Conservation (phyloP, 805 yeast genomes). For the Starmera dryadoides region DNA sequence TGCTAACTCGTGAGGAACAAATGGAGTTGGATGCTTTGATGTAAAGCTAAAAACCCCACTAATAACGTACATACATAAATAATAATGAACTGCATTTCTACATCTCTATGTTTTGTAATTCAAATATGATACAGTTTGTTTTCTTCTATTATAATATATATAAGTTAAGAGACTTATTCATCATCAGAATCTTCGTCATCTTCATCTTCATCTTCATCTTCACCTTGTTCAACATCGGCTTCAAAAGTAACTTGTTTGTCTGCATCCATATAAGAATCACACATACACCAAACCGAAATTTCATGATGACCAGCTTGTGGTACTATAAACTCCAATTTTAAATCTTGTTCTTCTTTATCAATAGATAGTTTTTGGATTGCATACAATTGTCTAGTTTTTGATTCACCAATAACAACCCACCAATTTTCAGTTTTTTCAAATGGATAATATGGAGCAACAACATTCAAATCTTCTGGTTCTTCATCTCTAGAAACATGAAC, state of each 20-base stretch:
- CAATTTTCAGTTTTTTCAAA: slow-evolving; percentile 56
- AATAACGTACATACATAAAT: not conserved
- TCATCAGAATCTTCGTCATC: slow-evolving; percentile 3
- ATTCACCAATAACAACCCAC: slow-evolving; percentile 87
- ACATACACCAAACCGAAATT: slow-evolving; percentile 74
- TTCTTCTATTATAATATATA: too few relatives aligned
- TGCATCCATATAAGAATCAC: slow-evolving; percentile 90
- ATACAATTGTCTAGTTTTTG: slow-evolving; percentile 48
- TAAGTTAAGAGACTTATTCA: too few relatives aligned
- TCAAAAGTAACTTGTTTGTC: slow-evolving; percentile 71
- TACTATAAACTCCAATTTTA: slow-evolving; percentile 48
- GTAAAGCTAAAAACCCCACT: too few relatives aligned
- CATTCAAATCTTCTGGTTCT: slow-evolving; percentile 60
- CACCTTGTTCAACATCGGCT: slow-evolving; percentile 33
- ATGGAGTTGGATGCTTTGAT: slow-evolving; percentile 14
- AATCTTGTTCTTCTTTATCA: slow-evolving; percentile 41
- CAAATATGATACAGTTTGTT: too few relatives aligned
- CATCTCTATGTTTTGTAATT: not conserved
- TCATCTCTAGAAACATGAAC: slow-evolving; percentile 65
- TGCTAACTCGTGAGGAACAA: slow-evolving; percentile 19
- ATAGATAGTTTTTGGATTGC: slow-evolving; percentile 65
- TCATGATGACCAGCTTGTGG: slow-evolving; percentile 55
- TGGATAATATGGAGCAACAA: slow-evolving; percentile 55
- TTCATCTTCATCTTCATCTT: slow-evolving; percentile 17
- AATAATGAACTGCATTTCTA: not conserved